Percentiles rank a stretch among this genome's conserved stretches.
Evolutionary conservation across 192 early-diverging fungal genomes (phyloP).

Genomic region (Chytriomyces confervae): DNA sequence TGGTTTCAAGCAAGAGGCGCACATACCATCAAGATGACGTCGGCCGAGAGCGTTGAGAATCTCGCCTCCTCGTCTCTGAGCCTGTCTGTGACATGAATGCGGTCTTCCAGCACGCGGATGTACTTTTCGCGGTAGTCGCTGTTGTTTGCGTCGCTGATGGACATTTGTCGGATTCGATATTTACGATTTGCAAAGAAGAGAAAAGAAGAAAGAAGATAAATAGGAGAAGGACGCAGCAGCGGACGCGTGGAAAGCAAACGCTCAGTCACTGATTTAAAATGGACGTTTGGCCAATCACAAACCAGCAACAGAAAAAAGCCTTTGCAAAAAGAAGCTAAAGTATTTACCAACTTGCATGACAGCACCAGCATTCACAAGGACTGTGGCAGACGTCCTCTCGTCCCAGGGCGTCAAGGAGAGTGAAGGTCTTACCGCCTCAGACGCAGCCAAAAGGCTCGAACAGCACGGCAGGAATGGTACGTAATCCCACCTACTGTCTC

Average conservation of each 20-base stretch:
- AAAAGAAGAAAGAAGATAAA: too few relatives aligned
- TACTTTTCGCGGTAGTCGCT: background rate
- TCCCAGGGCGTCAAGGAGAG: conserved; percentile 69
- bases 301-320: too few relatives aligned
- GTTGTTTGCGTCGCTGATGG: too few relatives aligned
- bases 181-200: too few relatives aligned
- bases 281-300: too few relatives aligned
- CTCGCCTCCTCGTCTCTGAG: background rate
- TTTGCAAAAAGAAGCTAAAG: too few relatives aligned
- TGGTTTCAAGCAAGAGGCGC: too few relatives aligned
- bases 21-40: background rate
- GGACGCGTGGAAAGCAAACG: too few relatives aligned
- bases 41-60: background rate
- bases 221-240: too few relatives aligned
- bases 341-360: background rate
- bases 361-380: conserved; percentile 57
- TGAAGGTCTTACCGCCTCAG: conserved; percentile 68
- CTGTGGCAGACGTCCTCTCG: conserved; percentile 68
- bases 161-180: too few relatives aligned
- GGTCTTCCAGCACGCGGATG: background rate
- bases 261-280: too few relatives aligned
- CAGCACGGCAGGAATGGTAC: conserved; percentile 83
- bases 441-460: conserved; percentile 65
- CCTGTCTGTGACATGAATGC: background rate
- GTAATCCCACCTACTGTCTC: background rate